Conservation (phyloP, 2,329 filamentous ascomycete genomes). For the Fusarium succisae region DNA sequence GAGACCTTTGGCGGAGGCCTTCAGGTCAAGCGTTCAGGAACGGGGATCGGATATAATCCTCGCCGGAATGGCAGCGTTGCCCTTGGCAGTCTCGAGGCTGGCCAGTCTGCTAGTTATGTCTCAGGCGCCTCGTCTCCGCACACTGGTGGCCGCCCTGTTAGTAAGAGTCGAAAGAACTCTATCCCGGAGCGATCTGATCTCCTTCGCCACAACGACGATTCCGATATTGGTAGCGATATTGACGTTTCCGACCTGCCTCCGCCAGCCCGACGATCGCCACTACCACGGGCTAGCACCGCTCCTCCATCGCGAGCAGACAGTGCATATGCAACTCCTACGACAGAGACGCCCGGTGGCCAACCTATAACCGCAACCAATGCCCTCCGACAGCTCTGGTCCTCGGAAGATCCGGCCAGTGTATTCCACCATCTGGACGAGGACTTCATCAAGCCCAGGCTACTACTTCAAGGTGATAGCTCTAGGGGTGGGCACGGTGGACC, state of each 20-base stretch:
- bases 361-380: constrained; percentile 78
- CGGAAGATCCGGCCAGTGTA: constrained; percentile 88
- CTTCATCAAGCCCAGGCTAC: constrained; percentile 90
- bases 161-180: constrained; percentile 64
- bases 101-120: constrained; percentile 58
- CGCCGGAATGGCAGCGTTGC: constrained; percentile 70
- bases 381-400: constrained; percentile 81
- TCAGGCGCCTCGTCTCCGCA: constrained; percentile 64
- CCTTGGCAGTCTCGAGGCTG: constrained; percentile 61
- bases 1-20: constrained; percentile 77
- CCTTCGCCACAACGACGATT: constrained; percentile 61
- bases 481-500: constrained; percentile 42
- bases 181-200: constrained; percentile 65
- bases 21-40: constrained; percentile 82
- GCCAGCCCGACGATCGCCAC: constrained; percentile 59
- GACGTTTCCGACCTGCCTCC: constrained; percentile 74
- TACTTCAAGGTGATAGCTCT: constrained; percentile 74
- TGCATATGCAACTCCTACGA: constrained; percentile 44
- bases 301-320: constrained; percentile 42
- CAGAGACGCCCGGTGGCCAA: constrained; percentile 44
- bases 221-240: constrained; percentile 70
- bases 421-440: constrained; percentile 95
- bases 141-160: constrained; percentile 54
- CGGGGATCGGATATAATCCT: constrained; percentile 80
- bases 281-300: constrained; percentile 41